Evolutionary conservation across 2,329 filamentous ascomycete species (phyloP), one percentile per base, ranked within the genome.

Genomic region (Harringtonia aguacate): DNA sequence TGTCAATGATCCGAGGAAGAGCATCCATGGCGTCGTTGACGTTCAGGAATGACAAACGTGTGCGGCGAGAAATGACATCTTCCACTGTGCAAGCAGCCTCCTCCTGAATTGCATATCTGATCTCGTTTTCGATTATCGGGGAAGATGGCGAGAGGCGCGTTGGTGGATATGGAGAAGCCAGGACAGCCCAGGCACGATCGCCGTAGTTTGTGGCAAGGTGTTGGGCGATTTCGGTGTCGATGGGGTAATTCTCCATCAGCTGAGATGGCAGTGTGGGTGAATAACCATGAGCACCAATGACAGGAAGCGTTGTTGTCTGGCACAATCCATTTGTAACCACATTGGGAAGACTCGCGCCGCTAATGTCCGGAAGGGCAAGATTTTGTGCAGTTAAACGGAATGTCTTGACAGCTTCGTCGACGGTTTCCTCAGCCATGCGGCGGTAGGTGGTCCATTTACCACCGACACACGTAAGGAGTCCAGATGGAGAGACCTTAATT

Each of bases 151-250:
- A 95, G 83, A 49, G 86, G 81, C 62, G 37, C 4, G 24, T 84
- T 77, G 45, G 88, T 88, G 41, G 86, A 76, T 28, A 88, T 81
- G 4, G 89, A 88, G 70, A 88, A 1, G 85, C 77, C 9, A 86
- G 88, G 24, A 95, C 88, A 15, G 84, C 83, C 89, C 89, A 95
- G 20, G 89, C 87, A 46, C 89, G 79, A 64, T 95, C 89, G 53
- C 90, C 89, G 59, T 95, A 95, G 45, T 86, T 85, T 57, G 84
- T 77, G 14, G 83, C 84, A 24, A 95, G 73, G 63, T 95, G 88
- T 66, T 88, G 84, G 37, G 89, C 89, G n/a, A 95, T 86, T 55
- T 94, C 88, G 18, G 86, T 94, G 64, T 95, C 89, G 47, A 95
- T 67, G 50, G 89, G 88, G 58, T 86, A 95, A 66, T 94, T 86